phyloP scores from a whole-genome alignment of 371 early-diverging fungal species.

The Mucor saturninus region DNA sequence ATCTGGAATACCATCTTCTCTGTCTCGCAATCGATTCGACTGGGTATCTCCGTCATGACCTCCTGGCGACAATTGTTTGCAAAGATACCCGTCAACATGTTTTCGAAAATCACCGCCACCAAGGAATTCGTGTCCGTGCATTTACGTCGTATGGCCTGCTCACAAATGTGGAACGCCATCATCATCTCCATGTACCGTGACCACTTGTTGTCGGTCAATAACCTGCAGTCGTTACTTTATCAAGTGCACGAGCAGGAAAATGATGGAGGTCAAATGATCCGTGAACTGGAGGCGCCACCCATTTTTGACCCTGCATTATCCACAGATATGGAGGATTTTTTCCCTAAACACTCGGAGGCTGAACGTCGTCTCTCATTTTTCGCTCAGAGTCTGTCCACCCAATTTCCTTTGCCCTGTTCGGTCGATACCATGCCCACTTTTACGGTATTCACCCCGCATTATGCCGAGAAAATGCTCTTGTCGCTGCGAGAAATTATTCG shows the following conservation, averaged over 20 bases:
- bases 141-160: slow-evolving; percentile 77
- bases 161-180: slow-evolving; percentile 90
- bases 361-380: slow-evolving; percentile 87
- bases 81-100: slow-evolving; percentile 79
- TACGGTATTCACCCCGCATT: slow-evolving; percentile 92
- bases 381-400: slow-evolving; percentile 84
- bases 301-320: slow-evolving; percentile 76
- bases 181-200: slow-evolving; percentile 88
- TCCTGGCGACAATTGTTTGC: slow-evolving; percentile 86
- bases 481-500: slow-evolving; percentile 85
- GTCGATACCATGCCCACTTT: slow-evolving; percentile 86
- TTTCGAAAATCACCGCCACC: slow-evolving; percentile 73
- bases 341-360: slow-evolving; percentile 79
- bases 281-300: slow-evolving; percentile 75
- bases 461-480: slow-evolving; percentile 85
- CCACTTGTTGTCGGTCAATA: slow-evolving; percentile 77
- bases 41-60: slow-evolving; percentile 84
- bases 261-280: slow-evolving; percentile 22
- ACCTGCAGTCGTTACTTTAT: slow-evolving; percentile 78
- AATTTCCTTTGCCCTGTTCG: slow-evolving; percentile 80
- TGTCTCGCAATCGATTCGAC: slow-evolving; percentile 76
- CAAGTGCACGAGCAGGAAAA: slow-evolving; percentile 61
- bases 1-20: slow-evolving; percentile 85
- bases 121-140: slow-evolving; percentile 68
- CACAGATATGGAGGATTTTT: slow-evolving; percentile 66